Conservation (phyloP, 805 yeast species). For the Candida odintsovae region DNA sequence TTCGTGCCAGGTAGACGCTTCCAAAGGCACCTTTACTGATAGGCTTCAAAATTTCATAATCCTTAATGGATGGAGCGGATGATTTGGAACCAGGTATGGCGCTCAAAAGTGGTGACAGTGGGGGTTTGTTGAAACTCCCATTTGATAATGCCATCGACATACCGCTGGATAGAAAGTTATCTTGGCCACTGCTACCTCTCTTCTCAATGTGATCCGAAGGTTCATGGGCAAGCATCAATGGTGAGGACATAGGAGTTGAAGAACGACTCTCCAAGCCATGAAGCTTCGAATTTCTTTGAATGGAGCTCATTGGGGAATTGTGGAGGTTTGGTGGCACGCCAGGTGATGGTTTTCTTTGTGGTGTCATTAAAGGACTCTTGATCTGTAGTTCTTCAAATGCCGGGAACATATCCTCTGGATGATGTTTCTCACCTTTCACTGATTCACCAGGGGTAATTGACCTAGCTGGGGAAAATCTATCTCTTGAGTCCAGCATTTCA, state of each 20-base stretch:
- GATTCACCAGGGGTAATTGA: constrained; percentile 44
- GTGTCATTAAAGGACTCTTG: constrained; percentile 27
- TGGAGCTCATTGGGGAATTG: constrained; percentile 52
- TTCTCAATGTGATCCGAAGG: constrained; percentile 21
- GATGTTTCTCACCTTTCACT: constrained; percentile 7
- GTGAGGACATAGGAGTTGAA: constrained; percentile 51
- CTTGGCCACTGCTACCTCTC: constrained; percentile 14
- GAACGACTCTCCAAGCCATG: constrained; percentile 16
- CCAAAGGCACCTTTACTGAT: constrained; percentile 98
- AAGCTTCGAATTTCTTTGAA: constrained; percentile 43
- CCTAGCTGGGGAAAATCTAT: constrained; percentile 24
- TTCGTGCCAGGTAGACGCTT: constrained; percentile 79
- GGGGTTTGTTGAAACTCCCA: constrained; percentile 42
- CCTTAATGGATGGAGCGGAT: constrained; percentile 65
- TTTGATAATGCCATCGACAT: background rate
- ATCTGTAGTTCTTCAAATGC: constrained; percentile 22
- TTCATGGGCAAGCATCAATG: constrained; percentile 47
- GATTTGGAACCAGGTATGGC: constrained; percentile 54
- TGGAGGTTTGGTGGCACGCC: constrained; percentile 13
- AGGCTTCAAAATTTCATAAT: constrained; percentile 87
- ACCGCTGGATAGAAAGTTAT: constrained; percentile 23
- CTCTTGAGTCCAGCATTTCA: constrained; percentile 9
- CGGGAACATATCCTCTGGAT: constrained; percentile 9
- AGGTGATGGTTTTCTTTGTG: constrained; percentile 24
- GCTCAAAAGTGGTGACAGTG: constrained; percentile 73